phyloP scores from a whole-genome alignment of 2,329 filamentous ascomycete species.

The Zasmidium cellare region DNA sequence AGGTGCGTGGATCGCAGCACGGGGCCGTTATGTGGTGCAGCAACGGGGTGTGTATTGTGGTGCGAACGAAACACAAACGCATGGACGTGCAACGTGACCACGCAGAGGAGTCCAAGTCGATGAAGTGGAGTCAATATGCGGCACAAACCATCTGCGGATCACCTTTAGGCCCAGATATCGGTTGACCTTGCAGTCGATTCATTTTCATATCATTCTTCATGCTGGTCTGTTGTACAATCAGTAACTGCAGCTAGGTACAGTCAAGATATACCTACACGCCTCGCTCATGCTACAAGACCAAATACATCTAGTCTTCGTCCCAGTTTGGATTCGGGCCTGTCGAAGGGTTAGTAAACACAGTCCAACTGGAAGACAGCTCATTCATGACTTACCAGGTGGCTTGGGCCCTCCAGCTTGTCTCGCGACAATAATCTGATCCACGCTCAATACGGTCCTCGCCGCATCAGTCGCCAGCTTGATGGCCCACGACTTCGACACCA shows the following conservation, averaged over 20 bases:
- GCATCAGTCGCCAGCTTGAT: slow-evolving; percentile 96
- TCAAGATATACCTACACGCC: neutral
- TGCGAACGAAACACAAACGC: too few relatives aligned
- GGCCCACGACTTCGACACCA: slow-evolving; percentile 92
- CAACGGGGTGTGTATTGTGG: too few relatives aligned
- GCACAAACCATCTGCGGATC: too few relatives aligned
- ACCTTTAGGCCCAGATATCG: too few relatives aligned
- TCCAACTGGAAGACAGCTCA: too few relatives aligned
- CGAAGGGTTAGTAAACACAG: too few relatives aligned
- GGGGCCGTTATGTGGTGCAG: neutral
- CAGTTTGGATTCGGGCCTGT: slow-evolving; percentile 76
- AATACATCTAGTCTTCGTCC: slow-evolving; percentile 57
- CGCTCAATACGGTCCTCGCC: slow-evolving; percentile 87
- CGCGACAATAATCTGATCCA: slow-evolving; percentile 98
- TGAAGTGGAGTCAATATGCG: too few relatives aligned
- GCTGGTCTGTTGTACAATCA: neutral
- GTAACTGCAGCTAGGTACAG: neutral
- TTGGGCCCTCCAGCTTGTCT: slow-evolving; percentile 96
- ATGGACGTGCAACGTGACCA: too few relatives aligned
- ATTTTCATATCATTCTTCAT: neutral
- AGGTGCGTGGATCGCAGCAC: neutral
- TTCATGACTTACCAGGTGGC: slow-evolving; percentile 62
- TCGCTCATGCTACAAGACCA: neutral
- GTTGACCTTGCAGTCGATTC: neutral
- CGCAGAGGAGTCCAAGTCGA: too few relatives aligned